Percentiles rank a stretch among this genome's conserved stretches.
phyloP scores from a whole-genome alignment of 2,329 filamentous ascomycete genomes.

The Orbilia ellipsospora region DNA sequence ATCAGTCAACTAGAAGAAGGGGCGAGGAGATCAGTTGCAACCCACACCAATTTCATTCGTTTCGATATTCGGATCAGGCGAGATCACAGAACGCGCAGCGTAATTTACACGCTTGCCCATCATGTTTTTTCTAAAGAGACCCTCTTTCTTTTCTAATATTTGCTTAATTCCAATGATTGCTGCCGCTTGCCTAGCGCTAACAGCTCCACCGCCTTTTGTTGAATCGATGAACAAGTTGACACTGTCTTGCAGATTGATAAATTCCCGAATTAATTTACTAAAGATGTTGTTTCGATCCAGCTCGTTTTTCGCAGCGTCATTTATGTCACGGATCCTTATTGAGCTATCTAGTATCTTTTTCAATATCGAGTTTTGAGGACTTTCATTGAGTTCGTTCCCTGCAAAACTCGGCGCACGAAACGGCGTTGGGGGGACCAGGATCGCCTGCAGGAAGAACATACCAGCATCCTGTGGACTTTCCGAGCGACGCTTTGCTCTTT shows the following conservation, averaged over 20 bases:
- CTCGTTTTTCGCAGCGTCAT: conserved; percentile 33
- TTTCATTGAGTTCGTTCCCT: conserved; percentile 83
- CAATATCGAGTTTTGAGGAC: conserved; percentile 80
- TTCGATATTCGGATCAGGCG: conserved; percentile 97
- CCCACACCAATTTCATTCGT: conserved; percentile 95
- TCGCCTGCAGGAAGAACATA: conserved; percentile 91
- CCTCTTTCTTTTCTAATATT: conserved; percentile 97
- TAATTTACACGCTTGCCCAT: conserved; percentile 99
- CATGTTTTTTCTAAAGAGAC: conserved; percentile 98
- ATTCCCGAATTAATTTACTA: conserved; percentile 56
- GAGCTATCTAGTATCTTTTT: conserved; percentile 83
- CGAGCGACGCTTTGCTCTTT: conserved; percentile 64
- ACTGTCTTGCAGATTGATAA: conserved; percentile 76
- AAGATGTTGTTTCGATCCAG: conserved; percentile 36
- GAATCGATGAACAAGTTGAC: conserved; percentile 95
- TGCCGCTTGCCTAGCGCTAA: conserved; percentile 74
- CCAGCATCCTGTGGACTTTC: conserved; percentile 18
- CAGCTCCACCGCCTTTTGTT: conserved; percentile 76
- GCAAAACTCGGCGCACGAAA: conserved; percentile 87
- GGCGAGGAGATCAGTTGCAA: not conserved
- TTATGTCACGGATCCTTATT: conserved; percentile 69
- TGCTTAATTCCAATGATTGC: conserved; percentile 86
- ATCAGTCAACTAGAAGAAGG: not conserved
- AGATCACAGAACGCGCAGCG: conserved; percentile 96
- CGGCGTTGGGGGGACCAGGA: conserved; percentile 91